These are phyloP conservation scores for Mortierella sp. DNA, from an alignment of 371 early-diverging fungal species.

Conservation along the genomic window DNA sequence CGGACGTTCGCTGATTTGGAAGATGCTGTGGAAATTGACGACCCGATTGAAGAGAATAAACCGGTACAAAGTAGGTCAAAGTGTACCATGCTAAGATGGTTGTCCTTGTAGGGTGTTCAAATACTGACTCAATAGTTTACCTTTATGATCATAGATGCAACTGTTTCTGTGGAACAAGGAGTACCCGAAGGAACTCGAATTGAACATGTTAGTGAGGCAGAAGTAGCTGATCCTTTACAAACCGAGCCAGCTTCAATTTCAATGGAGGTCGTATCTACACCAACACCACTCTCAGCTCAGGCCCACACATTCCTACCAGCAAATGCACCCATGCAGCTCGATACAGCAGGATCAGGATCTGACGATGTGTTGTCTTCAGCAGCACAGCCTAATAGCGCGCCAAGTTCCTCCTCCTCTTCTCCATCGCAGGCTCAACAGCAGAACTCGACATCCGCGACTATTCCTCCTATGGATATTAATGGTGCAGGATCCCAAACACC, in stretches of 20 bases:
- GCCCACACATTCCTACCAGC: slow-evolving; percentile 27
- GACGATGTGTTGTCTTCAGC: neutral
- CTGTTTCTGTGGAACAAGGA: slow-evolving; percentile 6
- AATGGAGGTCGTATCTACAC: slow-evolving; percentile 11
- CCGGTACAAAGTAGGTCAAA: slow-evolving; percentile 25
- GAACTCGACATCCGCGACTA: slow-evolving; percentile 24
- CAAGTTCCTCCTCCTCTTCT: slow-evolving; percentile 17
- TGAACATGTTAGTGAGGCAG: slow-evolving; percentile 13
- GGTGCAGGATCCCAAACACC: slow-evolving; percentile 18
- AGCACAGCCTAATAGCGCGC: neutral
- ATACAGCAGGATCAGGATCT: slow-evolving; percentile 4
- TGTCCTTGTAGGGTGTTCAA: neutral
- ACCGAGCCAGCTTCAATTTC: neutral
- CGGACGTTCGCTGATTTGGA: slow-evolving; percentile 94
- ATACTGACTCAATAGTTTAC: neutral
- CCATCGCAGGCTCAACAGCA: slow-evolving; percentile 19
- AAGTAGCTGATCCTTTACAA: slow-evolving; percentile 2
- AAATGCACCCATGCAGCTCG: slow-evolving; percentile 2
- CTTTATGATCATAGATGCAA: slow-evolving; percentile 5
- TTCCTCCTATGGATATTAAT: slow-evolving; percentile 32
- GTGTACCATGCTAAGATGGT: neutral
- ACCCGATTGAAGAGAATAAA: slow-evolving; percentile 39
- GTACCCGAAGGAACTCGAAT: neutral
- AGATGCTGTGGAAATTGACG: slow-evolving; percentile 85
- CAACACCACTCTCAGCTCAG: slow-evolving; percentile 27